Base-by-base conservation (phyloP, 768 basidiomycete genomes). In the Candolleomyces aberdarensis region DNA sequence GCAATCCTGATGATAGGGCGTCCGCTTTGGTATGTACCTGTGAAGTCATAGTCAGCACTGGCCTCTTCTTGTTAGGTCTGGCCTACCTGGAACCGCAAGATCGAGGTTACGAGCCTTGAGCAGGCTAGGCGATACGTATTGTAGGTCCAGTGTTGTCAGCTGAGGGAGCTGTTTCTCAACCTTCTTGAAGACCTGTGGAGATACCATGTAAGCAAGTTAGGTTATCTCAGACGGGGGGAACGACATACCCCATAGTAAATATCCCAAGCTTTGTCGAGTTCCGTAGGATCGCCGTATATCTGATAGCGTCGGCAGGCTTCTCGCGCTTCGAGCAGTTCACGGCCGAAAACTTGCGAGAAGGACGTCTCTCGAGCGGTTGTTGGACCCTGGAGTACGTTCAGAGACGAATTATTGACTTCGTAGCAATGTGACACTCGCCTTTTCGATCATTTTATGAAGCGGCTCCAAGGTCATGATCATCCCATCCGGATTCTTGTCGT, bases 251-350 rank as follows among this genome's bases (percentile, higher is more conserved):
- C 86, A 68, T 98, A 99, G 74, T 99, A 99, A 29, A 98, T 95
- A 68, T 98, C 97, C 97, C 97, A 99, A 36, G 97, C 97, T 69
- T 91, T 93, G 71, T 98, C 97, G 51, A 99, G 77, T 70, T 98
- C 94, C 54, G 85, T 86, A 59, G 86, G 83, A 70, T 99, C 96
- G 26, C 92, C 92, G 68, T 91, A 92, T 20, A 84, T 82, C 46
- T 89, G 88, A 78, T 90, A 99, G 54, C 92, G 84, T 54, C 88
- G 83, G 65, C 93, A 94, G 39, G 94, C 93, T 68, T 96, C 94
- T 46, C 94, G 85, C 13, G 97, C 97, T 68, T 96, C 94, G 31
- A 85, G 86, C 31, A 99, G 80, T 68, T 98, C 96, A 59, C 94
- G 83, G 2, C 95, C 94, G 66, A 96, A 98, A 5, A 89, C 89